Conservation (phyloP, 192 early-diverging fungal genomes). For the Endogone sp. region DNA sequence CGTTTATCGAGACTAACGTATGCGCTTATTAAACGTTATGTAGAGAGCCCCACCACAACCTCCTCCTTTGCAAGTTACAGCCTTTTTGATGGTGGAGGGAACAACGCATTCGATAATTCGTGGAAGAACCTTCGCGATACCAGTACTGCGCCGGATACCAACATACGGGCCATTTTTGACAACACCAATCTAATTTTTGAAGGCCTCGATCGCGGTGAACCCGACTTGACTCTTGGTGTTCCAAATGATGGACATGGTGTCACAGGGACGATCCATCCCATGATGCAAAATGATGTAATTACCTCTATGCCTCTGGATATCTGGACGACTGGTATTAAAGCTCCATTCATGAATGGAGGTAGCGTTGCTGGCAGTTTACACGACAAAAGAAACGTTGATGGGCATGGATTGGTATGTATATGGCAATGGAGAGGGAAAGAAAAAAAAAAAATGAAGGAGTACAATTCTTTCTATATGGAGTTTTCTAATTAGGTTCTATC, state of each 20-base stretch:
- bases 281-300: background rate
- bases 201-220: background rate
- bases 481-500: too few species aligned
- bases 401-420: background rate
- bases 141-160: background rate
- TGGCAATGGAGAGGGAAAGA: too few species aligned
- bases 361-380: background rate
- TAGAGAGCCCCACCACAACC: background rate
- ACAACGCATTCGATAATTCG: constrained; percentile 14
- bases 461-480: too few species aligned
- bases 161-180: constrained; percentile 15
- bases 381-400: background rate
- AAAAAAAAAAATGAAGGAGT: too few species aligned
- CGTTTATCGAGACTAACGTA: background rate
- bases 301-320: background rate
- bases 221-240: background rate
- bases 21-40: background rate
- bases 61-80: constrained; percentile 13
- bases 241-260: background rate
- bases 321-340: background rate
- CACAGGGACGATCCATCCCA: background rate
- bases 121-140: constrained; percentile 16
- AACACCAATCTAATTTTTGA: background rate
- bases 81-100: constrained; percentile 8
- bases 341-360: background rate